phyloP scores from a whole-genome alignment of 495 filamentous ascomycete genomes.

The Tuber calosporum region DNA sequence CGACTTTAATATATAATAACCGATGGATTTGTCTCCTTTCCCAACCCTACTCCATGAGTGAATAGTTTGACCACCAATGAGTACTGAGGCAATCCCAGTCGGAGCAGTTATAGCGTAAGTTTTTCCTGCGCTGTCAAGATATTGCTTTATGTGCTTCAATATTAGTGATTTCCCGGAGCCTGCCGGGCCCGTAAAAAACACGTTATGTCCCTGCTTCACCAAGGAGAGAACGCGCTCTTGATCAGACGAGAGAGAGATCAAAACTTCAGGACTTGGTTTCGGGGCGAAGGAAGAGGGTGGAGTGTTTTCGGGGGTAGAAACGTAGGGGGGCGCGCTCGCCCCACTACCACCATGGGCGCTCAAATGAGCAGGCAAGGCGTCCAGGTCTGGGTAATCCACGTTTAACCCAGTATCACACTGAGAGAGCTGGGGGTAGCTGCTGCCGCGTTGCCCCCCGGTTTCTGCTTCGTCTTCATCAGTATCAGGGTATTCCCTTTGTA shows the following conservation, averaged over 20 bases:
- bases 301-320: not conserved
- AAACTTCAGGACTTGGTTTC: not conserved
- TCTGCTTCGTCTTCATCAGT: not conserved
- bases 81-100: constrained; percentile 34
- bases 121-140: constrained; percentile 16
- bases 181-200: constrained; percentile 40
- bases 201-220: constrained; percentile 25
- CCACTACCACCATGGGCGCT: not conserved
- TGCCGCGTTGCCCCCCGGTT: not conserved
- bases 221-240: constrained; percentile 28
- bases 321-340: not conserved
- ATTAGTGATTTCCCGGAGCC: constrained; percentile 38
- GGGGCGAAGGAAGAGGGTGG: not conserved
- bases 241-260: constrained; percentile 5
- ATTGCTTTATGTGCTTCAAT: constrained; percentile 29
- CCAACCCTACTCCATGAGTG: constrained; percentile 38
- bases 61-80: constrained; percentile 39
- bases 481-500: constrained; percentile 8
- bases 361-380: not conserved
- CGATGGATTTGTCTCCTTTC: constrained; percentile 29
- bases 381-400: not conserved
- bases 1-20: constrained; percentile 13
- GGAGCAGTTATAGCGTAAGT: constrained; percentile 37
- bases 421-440: not conserved
- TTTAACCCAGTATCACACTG: not conserved